Evolutionary conservation across 2,329 filamentous ascomycete genomes (phyloP).

Genomic region (Fusarium marasasianum): DNA sequence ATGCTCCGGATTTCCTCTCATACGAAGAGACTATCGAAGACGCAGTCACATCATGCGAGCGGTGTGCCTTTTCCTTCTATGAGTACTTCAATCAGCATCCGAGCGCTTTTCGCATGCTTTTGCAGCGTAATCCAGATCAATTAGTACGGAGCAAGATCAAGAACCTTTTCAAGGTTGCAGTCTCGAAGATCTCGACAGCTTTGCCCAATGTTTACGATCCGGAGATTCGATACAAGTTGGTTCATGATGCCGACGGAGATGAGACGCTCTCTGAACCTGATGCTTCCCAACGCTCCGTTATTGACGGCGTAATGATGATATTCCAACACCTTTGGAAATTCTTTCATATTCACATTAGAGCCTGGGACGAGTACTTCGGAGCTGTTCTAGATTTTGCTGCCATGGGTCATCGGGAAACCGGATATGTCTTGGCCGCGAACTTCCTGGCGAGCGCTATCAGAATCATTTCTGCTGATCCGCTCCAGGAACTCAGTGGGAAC

Average conservation of each 20-base stretch:
- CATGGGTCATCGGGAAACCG: slow-evolving; percentile 67
- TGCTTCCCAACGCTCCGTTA: slow-evolving; percentile 35
- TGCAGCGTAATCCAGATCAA: slow-evolving; percentile 68
- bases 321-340: slow-evolving; percentile 67
- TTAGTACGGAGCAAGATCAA: slow-evolving; percentile 64
- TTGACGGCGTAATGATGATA: slow-evolving; percentile 55
- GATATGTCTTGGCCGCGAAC: slow-evolving; percentile 66
- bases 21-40: slow-evolving; percentile 61
- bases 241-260: slow-evolving; percentile 46
- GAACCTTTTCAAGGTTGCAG: slow-evolving; percentile 60
- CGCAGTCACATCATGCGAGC: slow-evolving; percentile 57
- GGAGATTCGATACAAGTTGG: background rate
- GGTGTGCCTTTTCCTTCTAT: slow-evolving; percentile 68
- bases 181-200: slow-evolving; percentile 61
- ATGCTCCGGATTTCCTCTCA: slow-evolving; percentile 68
- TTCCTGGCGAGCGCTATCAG: slow-evolving; percentile 68
- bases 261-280: slow-evolving; percentile 17
- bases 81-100: slow-evolving; percentile 67
- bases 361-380: slow-evolving; percentile 82
- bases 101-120: slow-evolving; percentile 69
- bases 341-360: slow-evolving; percentile 69
- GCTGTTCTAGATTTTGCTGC: slow-evolving; percentile 73
- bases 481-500: slow-evolving; percentile 60
- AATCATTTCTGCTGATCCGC: slow-evolving; percentile 68
- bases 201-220: slow-evolving; percentile 59